Evolutionary conservation across 1,284 basidiomycete species (phyloP).

Genomic region (Marasmius fiardii): DNA sequence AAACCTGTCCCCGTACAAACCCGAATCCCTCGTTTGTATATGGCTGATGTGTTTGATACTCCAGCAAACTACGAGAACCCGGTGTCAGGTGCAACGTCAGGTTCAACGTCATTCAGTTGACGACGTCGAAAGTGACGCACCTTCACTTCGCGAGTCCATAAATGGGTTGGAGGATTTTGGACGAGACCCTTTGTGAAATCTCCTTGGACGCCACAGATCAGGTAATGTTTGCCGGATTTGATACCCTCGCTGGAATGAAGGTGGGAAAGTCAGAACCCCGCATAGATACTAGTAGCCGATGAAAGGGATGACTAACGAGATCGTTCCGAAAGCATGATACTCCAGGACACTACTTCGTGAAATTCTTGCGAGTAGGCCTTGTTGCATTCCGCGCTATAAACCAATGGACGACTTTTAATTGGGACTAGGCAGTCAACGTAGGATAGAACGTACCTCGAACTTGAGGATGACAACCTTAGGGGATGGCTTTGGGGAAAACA

Average conservation of each 20-base stretch:
- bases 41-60: slow-evolving; percentile 71
- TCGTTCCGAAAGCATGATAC: slow-evolving; percentile 61
- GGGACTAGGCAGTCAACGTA: not conserved
- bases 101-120: too few species aligned
- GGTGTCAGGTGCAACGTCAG: too few species aligned
- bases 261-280: not conserved
- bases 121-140: slow-evolving; percentile 37
- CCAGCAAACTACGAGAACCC: slow-evolving; percentile 75
- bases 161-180: slow-evolving; percentile 57
- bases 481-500: slow-evolving; percentile 39
- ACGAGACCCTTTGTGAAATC: slow-evolving; percentile 73
- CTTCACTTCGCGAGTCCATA: slow-evolving; percentile 77
- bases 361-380: slow-evolving; percentile 55
- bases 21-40: slow-evolving; percentile 73
- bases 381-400: slow-evolving; percentile 63
- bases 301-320: slow-evolving; percentile 37
- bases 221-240: slow-evolving; percentile 69
- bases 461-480: slow-evolving; percentile 57
- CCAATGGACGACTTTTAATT: slow-evolving; percentile 48
- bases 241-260: slow-evolving; percentile 51
- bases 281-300: too few species aligned
- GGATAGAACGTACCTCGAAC: slow-evolving; percentile 32
- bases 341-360: slow-evolving; percentile 29
- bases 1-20: slow-evolving; percentile 79
- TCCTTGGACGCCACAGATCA: slow-evolving; percentile 78